Base-by-base conservation (phyloP, 2,329 filamentous ascomycete genomes). In the Sporothrix protearum region DNA sequence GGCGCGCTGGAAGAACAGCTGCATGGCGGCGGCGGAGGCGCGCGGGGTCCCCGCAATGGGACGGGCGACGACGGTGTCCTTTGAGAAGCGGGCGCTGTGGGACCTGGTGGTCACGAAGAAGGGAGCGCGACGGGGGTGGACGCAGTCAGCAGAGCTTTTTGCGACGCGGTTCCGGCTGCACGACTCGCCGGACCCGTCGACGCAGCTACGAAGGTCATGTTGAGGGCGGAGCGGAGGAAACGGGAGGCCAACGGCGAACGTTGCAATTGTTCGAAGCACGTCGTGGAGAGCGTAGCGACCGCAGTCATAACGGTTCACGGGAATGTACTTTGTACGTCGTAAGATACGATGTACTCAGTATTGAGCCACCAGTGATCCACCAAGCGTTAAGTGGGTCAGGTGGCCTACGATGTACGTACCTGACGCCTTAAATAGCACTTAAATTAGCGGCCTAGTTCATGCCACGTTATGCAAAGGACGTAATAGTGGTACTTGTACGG, bases 401-500 rank as follows among this genome's bases (percentile, higher is more conserved):
- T n/a, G n/a, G n/a, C n/a, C n/a, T n/a, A n/a, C n/a, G n/a, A n/a
- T n/a, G n/a, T n/a, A n/a, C n/a, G n/a, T n/a, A n/a, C n/a, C n/a
- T n/a, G n/a, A n/a, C n/a, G n/a, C n/a, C n/a, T n/a, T n/a, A n/a
- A n/a, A n/a, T n/a, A n/a, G n/a, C n/a, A n/a, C n/a, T n/a, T n/a
- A n/a, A n/a, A n/a, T 36, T 36, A 36, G 30, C 30, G 28, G 36
- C n/a, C 10, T 30, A 16, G 42, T 36, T 33, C n/a, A 67, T 28
- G 64, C 45, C 64, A 67, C 64, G 64, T 53, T 45, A 36, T 67
- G 47, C 42, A 67, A n/a, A n/a, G n/a, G n/a, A n/a, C n/a, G n/a
- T n/a, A n/a, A n/a, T n/a, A n/a, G n/a, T n/a, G n/a, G n/a, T n/a
- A n/a, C n/a, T n/a, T n/a, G n/a, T n/a, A 22, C 39, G 14, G 19